Base-by-base conservation (phyloP, 164 flowering plant species). In the Annona cherimola region DNA sequence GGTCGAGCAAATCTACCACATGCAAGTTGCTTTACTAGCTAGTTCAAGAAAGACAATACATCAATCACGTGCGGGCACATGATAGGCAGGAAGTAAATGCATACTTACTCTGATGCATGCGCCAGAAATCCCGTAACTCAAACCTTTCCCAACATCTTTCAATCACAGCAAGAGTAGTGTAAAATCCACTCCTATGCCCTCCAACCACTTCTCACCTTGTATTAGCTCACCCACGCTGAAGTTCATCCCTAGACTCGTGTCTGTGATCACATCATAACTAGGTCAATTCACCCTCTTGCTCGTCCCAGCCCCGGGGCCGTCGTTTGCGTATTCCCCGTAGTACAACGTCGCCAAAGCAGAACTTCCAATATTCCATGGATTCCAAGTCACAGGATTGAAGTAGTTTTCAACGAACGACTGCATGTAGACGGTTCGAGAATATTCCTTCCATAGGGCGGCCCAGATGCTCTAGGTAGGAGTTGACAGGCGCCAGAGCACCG, bases 401-500 rank as follows among this genome's bases (percentile, higher is more conserved):
- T 72, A 80, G 35, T 78, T 81, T 4, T 79, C 86, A 14, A 85
- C 75, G 62, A 39, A 42, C 2, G 84, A 81, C 42, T 85, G 82
- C 83, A 85, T 79, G 16, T 76, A 74, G 4, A 85, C 84, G 6
- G 86, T 81, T 61, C 83, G 70, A 1, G 88, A 85, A 43, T 83
- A 83, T 63, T 76, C 82, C 74, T 81, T 83, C 88, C 88, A 85
- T 26, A n/a, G 88, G 88, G 0, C 88, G 79, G 5, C 86, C 84
- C 71, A 85, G 69, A 42, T 83, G 81, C 0, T 84, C 44, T 41
- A 66, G 55, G 68, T 81, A 20, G 3, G 74, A 63, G 74, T 84
- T 84, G 5, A 78, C 85, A 0, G 81, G 79, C 45, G 63, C 77
- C 14, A 85, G 74, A 57, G 84, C 87, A 2, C 76, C 70, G 71